Evolutionary conservation across 345 rosid genomes (phyloP).

Genomic region (Combretum micranthum): DNA sequence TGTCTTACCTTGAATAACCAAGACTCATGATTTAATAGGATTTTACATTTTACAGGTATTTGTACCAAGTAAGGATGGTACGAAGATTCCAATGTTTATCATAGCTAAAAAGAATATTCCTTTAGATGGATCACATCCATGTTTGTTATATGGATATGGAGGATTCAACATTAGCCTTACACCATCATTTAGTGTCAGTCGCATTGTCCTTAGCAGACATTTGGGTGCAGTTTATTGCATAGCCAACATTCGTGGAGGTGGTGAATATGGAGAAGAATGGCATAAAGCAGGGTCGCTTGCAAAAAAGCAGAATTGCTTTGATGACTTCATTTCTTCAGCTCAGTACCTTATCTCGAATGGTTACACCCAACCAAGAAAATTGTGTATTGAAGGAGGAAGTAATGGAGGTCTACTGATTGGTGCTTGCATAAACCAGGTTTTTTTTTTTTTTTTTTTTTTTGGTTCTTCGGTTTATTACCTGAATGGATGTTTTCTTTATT

Average conservation of each 20-base stretch:
- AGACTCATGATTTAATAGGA: not conserved
- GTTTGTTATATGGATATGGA: slow-evolving; percentile 87
- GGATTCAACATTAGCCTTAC: slow-evolving; percentile 74
- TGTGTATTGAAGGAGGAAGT: slow-evolving; percentile 94
- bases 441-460: too few species aligned
- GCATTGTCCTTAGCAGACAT: slow-evolving; percentile 61
- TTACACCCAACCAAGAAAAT: slow-evolving; percentile 61
- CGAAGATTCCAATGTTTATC: slow-evolving; percentile 70
- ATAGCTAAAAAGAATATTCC: slow-evolving; percentile 52
- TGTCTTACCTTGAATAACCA: too few species aligned
- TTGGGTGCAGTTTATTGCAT: slow-evolving; percentile 74
- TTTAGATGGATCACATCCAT: slow-evolving; percentile 82
- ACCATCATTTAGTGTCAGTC: slow-evolving; percentile 65
- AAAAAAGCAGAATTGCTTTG: slow-evolving; percentile 81
- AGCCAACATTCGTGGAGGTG: slow-evolving; percentile 94
- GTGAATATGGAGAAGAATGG: slow-evolving; percentile 98
- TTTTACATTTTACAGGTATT: slow-evolving; percentile 47
- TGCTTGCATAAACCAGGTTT: slow-evolving; percentile 93
- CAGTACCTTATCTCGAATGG: slow-evolving; percentile 72
- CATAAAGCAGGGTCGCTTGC: slow-evolving; percentile 79
- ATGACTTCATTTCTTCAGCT: slow-evolving; percentile 77
- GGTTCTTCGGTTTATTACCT: not conserved
- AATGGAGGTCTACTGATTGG: slow-evolving; percentile 94
- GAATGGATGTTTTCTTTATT: too few species aligned
- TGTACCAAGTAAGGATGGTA: slow-evolving; percentile 73